Evolutionary conservation across 306 rosid species (phyloP), one percentile per base, ranked within the genome.

Genomic region (Cicer chorassanicum): DNA sequence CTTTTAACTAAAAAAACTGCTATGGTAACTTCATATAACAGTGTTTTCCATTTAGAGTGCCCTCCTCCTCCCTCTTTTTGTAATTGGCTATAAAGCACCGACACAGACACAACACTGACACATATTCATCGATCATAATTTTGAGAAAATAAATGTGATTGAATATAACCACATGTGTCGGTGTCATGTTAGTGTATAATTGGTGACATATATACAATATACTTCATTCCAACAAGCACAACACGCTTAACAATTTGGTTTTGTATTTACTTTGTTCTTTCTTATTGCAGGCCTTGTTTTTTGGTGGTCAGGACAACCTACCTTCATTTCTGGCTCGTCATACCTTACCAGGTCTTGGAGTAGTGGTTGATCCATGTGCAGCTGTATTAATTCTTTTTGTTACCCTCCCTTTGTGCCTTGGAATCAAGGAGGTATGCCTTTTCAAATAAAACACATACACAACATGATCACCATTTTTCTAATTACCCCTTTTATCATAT

Each of bases 331-430:
- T 90, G 79, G 88, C 90, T 75, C 89, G 88, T 15, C 92, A 86
- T 56, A 84, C 88, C 65, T 74, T 90, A 68, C 86, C 92, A 12
- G 80, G 79, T 73, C 81, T 90, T 64, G 96, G 77, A 49, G 43
- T 84, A 74, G 90, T 87, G 72, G 92, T 87, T 79, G 96, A 90
- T 76, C 96, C 96, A 11, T 87, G 88, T 74, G 96, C 96, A 71
- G 87, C 96, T 19, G 81, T 67, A 38, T 71, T 88, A 68, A 79
- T 87, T 76, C 66, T 90, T 76, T 18, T 86, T 54, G 88, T 90
- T 51, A 81, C 96, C 44, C 6, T 84, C 62, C 86, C 86, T 56
- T 63, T 90, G 81, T 90, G 92, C 75, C 72, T 83, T 63, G 96
- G 96, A 74, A 90, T 88, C 76, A 87, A 86, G 82, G 90, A 86